Base-by-base conservation (phyloP, 2,329 filamentous ascomycete genomes). In the Alternaria brassicae region DNA sequence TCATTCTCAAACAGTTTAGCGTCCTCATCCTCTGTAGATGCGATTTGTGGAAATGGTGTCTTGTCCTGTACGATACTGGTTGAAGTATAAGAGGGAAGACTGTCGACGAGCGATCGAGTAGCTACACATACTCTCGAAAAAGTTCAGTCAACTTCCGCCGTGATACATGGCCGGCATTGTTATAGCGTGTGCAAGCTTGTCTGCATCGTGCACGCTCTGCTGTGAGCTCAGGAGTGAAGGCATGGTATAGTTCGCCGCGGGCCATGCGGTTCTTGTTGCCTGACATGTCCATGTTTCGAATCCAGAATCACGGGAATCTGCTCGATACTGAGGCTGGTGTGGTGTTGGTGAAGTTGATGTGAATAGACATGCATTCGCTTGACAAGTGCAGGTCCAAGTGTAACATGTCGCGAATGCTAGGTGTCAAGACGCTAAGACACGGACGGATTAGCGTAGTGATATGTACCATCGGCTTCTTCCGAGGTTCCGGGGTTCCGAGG, bases 221-320 rank as follows among this genome's bases (percentile, higher is more conserved):
- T 2, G 85, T 78, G 4, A 95, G 86, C 32, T 90, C 85, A 0
- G 91, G 89, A 1, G 86, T 86, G 71, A 93, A 93, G 40, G 90
- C 87, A 67, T 88, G 85, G 76, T 92, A 93, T 10, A 94, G 83
- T 73, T 94, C 88, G 48, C 90, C 90, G 13, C 82, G 81, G 47
- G 80, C 77, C 88, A 91, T 92, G 44, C 72, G 74, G 41, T 71
- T 66, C 63, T 74, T 78, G 65, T 80, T 79, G 52, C 78, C 76
- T 10, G 71, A 72, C 1, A 71, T 25, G 2, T 62, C 60, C 74
- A 76, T 55, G 19, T 21, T 73, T 23, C 34, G 36, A n/a, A 17
- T 17, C 7, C 32, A 25, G 42, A 25, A 25, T 30, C 7, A 1
- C n/a, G 44, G n/a, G 28, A 10, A 13, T 21, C 21, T 17, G 34